A percentile compares a stretch with the other conserved stretches of the same genome.
Conservation (phyloP, 768 basidiomycete species). For the Mrakia blollopis region DNA sequence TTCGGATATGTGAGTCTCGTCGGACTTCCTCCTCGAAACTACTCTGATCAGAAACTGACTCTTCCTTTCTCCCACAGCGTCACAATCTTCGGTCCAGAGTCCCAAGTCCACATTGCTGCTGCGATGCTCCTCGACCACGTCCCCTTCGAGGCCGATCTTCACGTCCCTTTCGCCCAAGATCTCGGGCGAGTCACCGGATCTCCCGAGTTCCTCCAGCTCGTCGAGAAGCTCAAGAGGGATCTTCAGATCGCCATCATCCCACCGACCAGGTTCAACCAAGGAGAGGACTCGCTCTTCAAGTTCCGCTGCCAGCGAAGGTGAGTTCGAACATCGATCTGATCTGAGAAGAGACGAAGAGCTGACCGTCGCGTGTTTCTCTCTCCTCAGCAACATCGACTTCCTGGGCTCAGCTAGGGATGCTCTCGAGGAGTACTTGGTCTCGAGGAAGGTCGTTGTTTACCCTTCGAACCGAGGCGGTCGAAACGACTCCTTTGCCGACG, state of each 20-base stretch:
- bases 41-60: too few relatives aligned
- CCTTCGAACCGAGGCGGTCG: conserved; percentile 19
- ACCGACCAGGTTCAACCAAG: conserved; percentile 62
- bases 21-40: neutral
- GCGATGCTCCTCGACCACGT: conserved; percentile 77
- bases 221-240: conserved; percentile 87
- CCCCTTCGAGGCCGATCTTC: conserved; percentile 79
- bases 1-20: conserved; percentile 58
- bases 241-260: conserved; percentile 84
- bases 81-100: conserved; percentile 93
- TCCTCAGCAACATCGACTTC: conserved; percentile 51
- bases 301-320: conserved; percentile 75
- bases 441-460: conserved; percentile 53
- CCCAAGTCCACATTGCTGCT: conserved; percentile 91
- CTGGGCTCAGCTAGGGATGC: conserved; percentile 82
- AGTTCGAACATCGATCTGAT: neutral
- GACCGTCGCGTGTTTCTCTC: too few relatives aligned
- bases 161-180: conserved; percentile 76
- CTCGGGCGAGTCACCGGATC: conserved; percentile 68
- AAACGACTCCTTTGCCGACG: conserved; percentile 22
- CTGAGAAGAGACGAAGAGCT: too few relatives aligned
- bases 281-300: conserved; percentile 81
- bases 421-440: conserved; percentile 82
- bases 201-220: conserved; percentile 77
- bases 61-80: conserved; percentile 46